Conservation (phyloP, 768 basidiomycete species). For the Auricularia cornea region DNA sequence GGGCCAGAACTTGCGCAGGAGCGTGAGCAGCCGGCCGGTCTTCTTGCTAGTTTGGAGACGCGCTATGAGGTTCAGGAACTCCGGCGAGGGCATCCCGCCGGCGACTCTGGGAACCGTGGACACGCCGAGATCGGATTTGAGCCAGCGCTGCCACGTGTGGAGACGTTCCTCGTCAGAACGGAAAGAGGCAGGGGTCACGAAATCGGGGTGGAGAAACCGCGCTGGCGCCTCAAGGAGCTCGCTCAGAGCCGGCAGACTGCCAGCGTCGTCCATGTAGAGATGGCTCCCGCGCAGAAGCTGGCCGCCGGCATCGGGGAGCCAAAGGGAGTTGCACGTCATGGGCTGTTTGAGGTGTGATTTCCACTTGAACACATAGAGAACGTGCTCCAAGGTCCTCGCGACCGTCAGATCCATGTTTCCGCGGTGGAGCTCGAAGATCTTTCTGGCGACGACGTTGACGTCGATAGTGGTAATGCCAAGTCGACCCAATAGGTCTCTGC, state of each 20-base stretch:
- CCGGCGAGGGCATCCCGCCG: background rate
- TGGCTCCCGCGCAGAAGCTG: background rate
- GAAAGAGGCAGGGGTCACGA: background rate
- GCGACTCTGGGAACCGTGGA: background rate
- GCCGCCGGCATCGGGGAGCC: background rate
- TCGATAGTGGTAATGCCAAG: background rate
- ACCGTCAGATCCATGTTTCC: background rate
- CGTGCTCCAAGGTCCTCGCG: background rate
- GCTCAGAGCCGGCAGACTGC: background rate
- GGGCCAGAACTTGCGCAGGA: background rate
- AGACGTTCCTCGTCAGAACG: background rate
- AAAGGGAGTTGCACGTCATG: background rate
- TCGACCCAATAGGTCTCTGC: background rate
- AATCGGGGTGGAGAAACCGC: background rate
- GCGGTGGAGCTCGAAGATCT: background rate
- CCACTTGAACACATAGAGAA: background rate
- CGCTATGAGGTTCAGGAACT: background rate
- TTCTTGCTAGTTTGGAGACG: background rate
- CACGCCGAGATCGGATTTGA: background rate
- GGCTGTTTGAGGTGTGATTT: background rate
- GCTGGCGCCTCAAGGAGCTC: background rate
- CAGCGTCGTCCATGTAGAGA: background rate
- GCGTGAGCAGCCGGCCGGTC: background rate
- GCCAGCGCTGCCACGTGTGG: background rate
- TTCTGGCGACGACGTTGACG: background rate